Conservation (phyloP, 441 rosid species). For the Adansonia grandidieri region DNA sequence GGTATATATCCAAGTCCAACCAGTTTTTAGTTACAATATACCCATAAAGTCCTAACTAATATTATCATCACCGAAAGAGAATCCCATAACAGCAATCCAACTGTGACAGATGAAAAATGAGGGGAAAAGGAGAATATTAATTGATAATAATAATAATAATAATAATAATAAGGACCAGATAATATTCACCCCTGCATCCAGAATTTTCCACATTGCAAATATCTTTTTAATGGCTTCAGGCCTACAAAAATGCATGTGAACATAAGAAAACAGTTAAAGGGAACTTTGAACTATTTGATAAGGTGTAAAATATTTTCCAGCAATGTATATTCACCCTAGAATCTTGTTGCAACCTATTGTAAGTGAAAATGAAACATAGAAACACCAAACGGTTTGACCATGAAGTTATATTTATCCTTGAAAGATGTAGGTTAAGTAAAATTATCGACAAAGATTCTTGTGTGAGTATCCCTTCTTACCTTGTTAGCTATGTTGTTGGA, state of each 20-base stretch:
- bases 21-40: constrained; percentile 38
- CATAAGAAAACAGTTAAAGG: constrained; percentile 6
- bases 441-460: not conserved
- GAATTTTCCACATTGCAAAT: constrained; percentile 34
- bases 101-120: constrained; percentile 16
- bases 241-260: constrained; percentile 33
- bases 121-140: constrained; percentile 6
- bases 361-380: not conserved
- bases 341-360: not conserved
- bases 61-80: constrained; percentile 21
- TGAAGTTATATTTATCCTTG: not conserved
- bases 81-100: constrained; percentile 35
- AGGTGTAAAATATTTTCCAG: not conserved
- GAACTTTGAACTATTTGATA: not conserved
- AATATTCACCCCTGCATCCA: constrained; percentile 64
- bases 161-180: constrained; percentile 32
- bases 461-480: constrained; percentile 33
- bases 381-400: not conserved
- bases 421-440: not conserved
- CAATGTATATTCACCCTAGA: not conserved
- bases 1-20: constrained; percentile 29
- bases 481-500: constrained; percentile 30
- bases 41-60: constrained; percentile 32
- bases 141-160: not conserved
- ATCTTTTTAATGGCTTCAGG: constrained; percentile 32